phyloP scores from a whole-genome alignment of 495 filamentous ascomycete species.

The Xylaria sp. region DNA sequence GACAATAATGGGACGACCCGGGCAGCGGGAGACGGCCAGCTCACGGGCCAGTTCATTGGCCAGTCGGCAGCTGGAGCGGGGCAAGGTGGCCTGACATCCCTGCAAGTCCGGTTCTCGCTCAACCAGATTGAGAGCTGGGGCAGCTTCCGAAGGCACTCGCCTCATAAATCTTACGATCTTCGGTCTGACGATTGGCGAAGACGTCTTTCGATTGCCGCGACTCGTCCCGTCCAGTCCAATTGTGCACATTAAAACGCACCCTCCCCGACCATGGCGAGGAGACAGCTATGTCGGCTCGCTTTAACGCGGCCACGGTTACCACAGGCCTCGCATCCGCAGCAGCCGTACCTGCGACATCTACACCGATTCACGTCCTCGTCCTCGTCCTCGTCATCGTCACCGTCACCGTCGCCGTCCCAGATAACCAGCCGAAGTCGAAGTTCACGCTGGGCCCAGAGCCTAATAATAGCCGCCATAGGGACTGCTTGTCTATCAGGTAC shows the following conservation, averaged over 20 bases:
- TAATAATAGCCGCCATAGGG: slow-evolving; percentile 31
- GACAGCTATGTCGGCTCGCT: slow-evolving; percentile 32
- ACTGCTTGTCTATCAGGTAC: slow-evolving; percentile 33
- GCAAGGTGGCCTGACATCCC: slow-evolving; percentile 13
- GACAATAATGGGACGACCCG: slow-evolving; percentile 1
- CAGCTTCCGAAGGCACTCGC: slow-evolving; percentile 18
- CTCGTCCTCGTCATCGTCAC: too few relatives aligned
- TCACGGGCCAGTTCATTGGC: too few relatives aligned
- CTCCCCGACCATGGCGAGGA: slow-evolving; percentile 34
- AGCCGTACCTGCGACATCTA: slow-evolving; percentile 33
- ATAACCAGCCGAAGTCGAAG: slow-evolving; percentile 31
- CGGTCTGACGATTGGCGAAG: slow-evolving; percentile 18
- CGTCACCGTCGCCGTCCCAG: too few relatives aligned
- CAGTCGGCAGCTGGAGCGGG: slow-evolving; percentile 11
- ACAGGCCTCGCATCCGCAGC: slow-evolving; percentile 24
- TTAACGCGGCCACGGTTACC: slow-evolving; percentile 34
- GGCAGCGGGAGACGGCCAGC: neutral
- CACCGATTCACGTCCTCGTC: too few relatives aligned
- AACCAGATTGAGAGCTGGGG: neutral
- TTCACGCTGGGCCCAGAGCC: slow-evolving; percentile 31
- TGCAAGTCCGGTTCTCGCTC: slow-evolving; percentile 15
- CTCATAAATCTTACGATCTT: slow-evolving; percentile 26
- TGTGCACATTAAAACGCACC: neutral
- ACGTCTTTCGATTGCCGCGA: slow-evolving; percentile 15
- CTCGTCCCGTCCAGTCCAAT: neutral